Conservation (phyloP, 176 grass and related monocot species). For the Hyparrhenia diplandra region DNA sequence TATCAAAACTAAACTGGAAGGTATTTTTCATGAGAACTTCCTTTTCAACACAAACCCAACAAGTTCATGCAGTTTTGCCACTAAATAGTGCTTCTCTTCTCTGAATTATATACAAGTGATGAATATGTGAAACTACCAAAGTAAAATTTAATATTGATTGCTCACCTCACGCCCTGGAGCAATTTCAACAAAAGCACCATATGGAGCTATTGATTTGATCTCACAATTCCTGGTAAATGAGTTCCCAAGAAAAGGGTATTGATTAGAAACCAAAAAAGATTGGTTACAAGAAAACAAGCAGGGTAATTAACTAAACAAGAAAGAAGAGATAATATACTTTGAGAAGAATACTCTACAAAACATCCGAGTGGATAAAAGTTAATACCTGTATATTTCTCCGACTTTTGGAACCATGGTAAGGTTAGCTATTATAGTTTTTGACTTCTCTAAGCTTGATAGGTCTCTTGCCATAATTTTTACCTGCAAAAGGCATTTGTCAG, state of each 20-base stretch:
- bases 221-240: conserved; percentile 26
- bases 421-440: conserved; percentile 82
- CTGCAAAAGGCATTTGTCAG: conserved; percentile 51
- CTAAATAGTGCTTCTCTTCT: no score
- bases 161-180: no score
- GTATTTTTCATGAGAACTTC: conserved; percentile 23
- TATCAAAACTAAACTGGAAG: conserved; percentile 9
- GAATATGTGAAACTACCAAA: no score
- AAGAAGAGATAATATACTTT: background rate
- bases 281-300: conserved; percentile 3
- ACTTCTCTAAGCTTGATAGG: conserved; percentile 81
- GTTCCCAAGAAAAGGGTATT: conserved; percentile 20
- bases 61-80: background rate
- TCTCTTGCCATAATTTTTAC: conserved; percentile 90
- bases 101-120: no score
- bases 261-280: conserved; percentile 6
- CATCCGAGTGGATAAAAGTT: background rate
- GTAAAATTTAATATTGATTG: background rate
- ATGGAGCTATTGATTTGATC: no score
- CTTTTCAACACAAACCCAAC: background rate
- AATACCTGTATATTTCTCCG: conserved; percentile 86
- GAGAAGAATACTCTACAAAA: conserved; percentile 1
- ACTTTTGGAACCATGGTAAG: conserved; percentile 94
- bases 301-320: background rate
- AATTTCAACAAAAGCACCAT: no score